These are phyloP conservation scores for Brettanomyces sp. DNA, from an alignment of 805 yeast species.

Conservation along the genomic window DNA sequence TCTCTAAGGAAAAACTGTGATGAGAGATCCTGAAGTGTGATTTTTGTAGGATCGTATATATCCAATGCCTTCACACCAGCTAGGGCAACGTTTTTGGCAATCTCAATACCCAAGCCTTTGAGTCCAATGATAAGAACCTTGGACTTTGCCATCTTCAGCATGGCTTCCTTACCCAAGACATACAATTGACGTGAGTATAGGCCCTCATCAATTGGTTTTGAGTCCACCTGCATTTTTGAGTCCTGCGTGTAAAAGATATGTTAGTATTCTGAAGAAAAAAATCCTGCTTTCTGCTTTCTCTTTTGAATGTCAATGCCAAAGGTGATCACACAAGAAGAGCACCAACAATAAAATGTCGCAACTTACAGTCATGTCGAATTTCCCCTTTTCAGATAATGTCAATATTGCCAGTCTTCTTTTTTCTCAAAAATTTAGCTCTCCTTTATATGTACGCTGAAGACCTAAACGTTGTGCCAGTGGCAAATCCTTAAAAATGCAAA, in stretches of 20 bases:
- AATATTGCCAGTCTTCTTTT: too few species aligned
- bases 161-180: constrained; percentile 95
- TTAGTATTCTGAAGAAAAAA: too few species aligned
- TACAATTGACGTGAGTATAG: constrained; percentile 94
- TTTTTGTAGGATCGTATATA: constrained; percentile 71
- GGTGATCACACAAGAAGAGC: too few species aligned
- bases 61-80: constrained; percentile 95
- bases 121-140: constrained; percentile 87
- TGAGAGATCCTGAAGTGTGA: constrained; percentile 64
- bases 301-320: too few species aligned
- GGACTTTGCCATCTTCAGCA: constrained; percentile 92
- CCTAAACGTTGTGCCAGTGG: too few species aligned
- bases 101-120: constrained; percentile 89
- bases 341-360: too few species aligned
- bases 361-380: too few species aligned
- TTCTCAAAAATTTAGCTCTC: too few species aligned
- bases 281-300: too few species aligned
- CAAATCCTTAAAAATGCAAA: too few species aligned
- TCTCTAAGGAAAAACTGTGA: constrained; percentile 78
- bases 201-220: constrained; percentile 71
- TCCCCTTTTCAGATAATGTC: too few species aligned
- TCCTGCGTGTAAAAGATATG: background rate
- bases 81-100: constrained; percentile 90
- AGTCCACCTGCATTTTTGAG: constrained; percentile 32
- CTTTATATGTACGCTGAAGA: too few species aligned